These are phyloP conservation scores for Apiospora arundinis DNA, from an alignment of 2,329 filamentous ascomycete genomes.

Conservation along the genomic window DNA sequence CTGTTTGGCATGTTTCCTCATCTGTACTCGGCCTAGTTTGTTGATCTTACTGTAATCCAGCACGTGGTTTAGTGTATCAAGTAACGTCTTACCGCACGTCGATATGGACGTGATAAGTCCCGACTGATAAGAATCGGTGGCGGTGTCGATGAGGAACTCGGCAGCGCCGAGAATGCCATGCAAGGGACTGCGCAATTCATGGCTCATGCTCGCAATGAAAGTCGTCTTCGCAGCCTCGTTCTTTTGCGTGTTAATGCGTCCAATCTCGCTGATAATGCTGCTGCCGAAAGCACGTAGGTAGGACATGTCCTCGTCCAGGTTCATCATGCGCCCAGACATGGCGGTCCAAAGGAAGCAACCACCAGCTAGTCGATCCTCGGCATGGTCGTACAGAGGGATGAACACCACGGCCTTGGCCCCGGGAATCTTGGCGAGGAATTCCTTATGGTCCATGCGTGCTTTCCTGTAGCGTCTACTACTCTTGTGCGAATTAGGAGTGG, in stretches of 20 bases:
- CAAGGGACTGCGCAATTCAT: conserved; percentile 61
- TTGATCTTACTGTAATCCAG: conserved; percentile 52
- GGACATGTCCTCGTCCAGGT: conserved; percentile 43
- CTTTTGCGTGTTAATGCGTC: conserved; percentile 58
- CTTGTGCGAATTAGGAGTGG: conserved; percentile 3
- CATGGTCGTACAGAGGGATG: conserved; percentile 44
- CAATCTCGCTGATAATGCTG: conserved; percentile 61
- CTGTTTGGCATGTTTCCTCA: conserved; percentile 29
- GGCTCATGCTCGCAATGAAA: conserved; percentile 65
- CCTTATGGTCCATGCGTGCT: conserved; percentile 38
- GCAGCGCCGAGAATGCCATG: conserved; percentile 62
- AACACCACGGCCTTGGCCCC: conserved; percentile 44
- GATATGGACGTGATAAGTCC: conserved; percentile 53
- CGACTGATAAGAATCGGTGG: conserved; percentile 44
- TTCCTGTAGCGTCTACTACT: conserved; percentile 27
- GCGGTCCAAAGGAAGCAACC: conserved; percentile 46
- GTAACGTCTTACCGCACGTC: conserved; percentile 53
- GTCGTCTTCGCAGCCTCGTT: conserved; percentile 61
- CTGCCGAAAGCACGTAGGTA: conserved; percentile 48
- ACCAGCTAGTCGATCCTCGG: conserved; percentile 42
- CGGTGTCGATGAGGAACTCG: conserved; percentile 55
- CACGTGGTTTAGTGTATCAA: conserved; percentile 57
- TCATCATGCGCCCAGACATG: conserved; percentile 43
- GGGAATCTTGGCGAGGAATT: conserved; percentile 42
- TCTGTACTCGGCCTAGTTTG: conserved; percentile 38